Percentiles rank a stretch among this genome's conserved stretches.
Conservation (phyloP, 2,329 filamentous ascomycete genomes). For the Pseudogymnoascus sp. region DNA sequence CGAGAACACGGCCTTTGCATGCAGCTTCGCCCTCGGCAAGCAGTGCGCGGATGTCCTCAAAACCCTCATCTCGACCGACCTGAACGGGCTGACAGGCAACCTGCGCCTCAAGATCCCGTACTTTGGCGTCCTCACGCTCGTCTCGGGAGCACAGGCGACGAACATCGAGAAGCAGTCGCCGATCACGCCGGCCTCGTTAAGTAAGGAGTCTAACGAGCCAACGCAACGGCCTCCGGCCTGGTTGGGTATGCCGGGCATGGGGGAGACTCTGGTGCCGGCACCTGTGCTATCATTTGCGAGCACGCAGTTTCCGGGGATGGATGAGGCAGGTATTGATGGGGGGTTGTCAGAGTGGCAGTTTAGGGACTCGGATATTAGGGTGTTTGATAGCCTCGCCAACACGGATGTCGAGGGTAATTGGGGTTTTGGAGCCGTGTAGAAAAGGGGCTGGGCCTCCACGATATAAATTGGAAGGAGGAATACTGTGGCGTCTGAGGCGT, state of each 20-base stretch:
- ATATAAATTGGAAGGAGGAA: neutral
- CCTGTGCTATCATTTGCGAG: conserved; percentile 25
- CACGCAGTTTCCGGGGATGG: conserved; percentile 13
- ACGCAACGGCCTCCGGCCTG: neutral
- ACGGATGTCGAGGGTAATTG: conserved; percentile 30
- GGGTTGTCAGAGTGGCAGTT: conserved; percentile 17
- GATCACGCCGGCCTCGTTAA: neutral
- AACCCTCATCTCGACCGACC: conserved; percentile 22
- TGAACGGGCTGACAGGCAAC: conserved; percentile 17
- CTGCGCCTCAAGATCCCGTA: conserved; percentile 30
- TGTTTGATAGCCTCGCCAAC: conserved; percentile 29
- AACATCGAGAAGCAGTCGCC: neutral
- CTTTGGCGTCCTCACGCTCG: conserved; percentile 29
- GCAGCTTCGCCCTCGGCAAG: conserved; percentile 13
- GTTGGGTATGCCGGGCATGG: neutral
- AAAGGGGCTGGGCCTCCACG: neutral
- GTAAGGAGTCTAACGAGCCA: neutral
- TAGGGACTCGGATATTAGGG: conserved; percentile 26
- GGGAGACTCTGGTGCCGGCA: neutral
- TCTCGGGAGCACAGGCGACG: conserved; percentile 17
- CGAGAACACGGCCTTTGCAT: conserved; percentile 19
- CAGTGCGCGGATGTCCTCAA: conserved; percentile 28
- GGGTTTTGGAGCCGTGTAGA: conserved; percentile 19
- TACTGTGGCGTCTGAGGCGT: neutral
- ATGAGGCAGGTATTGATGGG: conserved; percentile 15